These are phyloP conservation scores for Blepharisma undulans DNA, from an alignment of 169 alveolate species.

Conservation along the genomic window DNA sequence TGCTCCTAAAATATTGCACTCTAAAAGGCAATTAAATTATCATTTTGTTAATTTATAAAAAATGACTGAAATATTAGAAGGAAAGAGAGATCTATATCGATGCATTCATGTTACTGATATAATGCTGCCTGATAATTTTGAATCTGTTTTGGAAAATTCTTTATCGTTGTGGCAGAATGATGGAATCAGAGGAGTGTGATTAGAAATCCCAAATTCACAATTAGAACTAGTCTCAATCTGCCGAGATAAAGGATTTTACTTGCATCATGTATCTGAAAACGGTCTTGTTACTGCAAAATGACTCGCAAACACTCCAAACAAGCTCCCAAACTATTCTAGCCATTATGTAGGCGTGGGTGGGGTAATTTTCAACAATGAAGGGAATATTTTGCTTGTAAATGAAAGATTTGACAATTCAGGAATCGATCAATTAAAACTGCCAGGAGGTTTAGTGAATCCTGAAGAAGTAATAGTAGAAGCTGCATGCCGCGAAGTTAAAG, in stretches of 20 bases:
- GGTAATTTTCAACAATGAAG: neutral
- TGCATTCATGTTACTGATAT: neutral
- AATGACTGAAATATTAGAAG: neutral
- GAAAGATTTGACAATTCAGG: neutral
- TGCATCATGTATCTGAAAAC: neutral
- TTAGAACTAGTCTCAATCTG: neutral
- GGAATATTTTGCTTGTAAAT: neutral
- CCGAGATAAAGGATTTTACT: neutral
- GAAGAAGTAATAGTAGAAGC: neutral
- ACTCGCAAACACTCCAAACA: neutral
- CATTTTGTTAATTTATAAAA: too few relatives aligned
- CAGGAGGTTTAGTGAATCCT: constrained; percentile 33
- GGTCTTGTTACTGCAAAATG: constrained; percentile 1
- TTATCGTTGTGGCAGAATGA: neutral
- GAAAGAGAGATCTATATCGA: neutral
- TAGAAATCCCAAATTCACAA: neutral
- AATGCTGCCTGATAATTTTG: neutral
- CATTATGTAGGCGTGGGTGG: constrained; percentile 15
- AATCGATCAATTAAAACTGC: neutral
- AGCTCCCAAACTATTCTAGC: constrained; percentile 2
- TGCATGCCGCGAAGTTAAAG: constrained; percentile 16
- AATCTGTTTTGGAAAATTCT: neutral
- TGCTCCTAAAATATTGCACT: too few relatives aligned
- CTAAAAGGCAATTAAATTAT: too few relatives aligned
- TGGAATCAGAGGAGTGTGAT: neutral